Evolutionary conservation across 768 basidiomycete genomes (phyloP).

Genomic region (Chalciporus piperatus): DNA sequence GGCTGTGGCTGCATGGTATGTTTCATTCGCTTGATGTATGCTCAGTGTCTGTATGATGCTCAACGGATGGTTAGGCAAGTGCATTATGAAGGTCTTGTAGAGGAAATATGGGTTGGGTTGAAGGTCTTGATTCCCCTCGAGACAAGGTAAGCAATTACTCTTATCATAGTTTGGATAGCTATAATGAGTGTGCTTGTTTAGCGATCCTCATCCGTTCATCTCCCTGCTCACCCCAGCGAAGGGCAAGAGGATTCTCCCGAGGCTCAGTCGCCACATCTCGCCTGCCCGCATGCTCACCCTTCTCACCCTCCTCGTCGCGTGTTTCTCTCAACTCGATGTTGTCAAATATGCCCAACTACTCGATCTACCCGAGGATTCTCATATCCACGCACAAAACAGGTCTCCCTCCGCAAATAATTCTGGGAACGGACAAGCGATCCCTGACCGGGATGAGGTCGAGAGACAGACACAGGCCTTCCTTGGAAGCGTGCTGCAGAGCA

Average conservation of each 20-base stretch:
- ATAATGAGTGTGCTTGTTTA: constrained; percentile 29
- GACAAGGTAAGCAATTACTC: constrained; percentile 60
- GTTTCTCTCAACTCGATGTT: constrained; percentile 92
- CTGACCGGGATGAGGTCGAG: constrained; percentile 68
- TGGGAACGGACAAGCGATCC: constrained; percentile 6
- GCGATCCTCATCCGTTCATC: constrained; percentile 95
- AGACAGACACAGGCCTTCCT: constrained; percentile 90
- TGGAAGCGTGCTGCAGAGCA: constrained; percentile 79
- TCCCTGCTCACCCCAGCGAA: constrained; percentile 85
- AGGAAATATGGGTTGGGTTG: constrained; percentile 76
- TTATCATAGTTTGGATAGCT: background rate
- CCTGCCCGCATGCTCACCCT: constrained; percentile 80
- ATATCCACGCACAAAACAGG: constrained; percentile 20
- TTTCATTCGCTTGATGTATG: background rate
- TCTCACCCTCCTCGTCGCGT: constrained; percentile 88
- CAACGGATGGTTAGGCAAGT: constrained; percentile 44
- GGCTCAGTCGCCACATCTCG: constrained; percentile 81
- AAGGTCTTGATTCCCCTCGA: constrained; percentile 90
- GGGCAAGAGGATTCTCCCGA: constrained; percentile 89
- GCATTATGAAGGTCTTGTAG: constrained; percentile 56
- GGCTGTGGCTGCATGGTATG: constrained; percentile 45
- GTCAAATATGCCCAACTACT: constrained; percentile 72
- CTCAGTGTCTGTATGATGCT: background rate
- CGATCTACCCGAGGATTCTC: constrained; percentile 61
- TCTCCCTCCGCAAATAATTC: constrained; percentile 18